Base-by-base conservation (phyloP, 257 asterid species). In the Forsythia suspensa region DNA sequence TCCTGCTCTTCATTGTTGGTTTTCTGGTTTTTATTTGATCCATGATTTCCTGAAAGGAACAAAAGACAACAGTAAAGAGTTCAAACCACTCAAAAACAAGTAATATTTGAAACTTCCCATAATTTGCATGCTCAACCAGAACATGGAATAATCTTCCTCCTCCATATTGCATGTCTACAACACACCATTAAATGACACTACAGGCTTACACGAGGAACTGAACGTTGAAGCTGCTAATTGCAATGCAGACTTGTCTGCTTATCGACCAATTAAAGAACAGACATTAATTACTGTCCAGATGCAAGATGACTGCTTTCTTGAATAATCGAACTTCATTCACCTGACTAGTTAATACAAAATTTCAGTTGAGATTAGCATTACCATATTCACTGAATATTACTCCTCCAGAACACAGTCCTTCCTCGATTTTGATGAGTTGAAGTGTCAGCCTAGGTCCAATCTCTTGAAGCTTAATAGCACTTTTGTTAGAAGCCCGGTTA, bases 391-490 rank as follows among this genome's bases (percentile, higher is more conserved):
- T 84, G 87, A 82, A 87, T 77, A 93, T 89, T 78, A 89, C 80
- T 72, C 85, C 94, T 76, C 98, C 98, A 75, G 92, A 77, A 79
- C 98, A 92, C 78, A 92, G 72, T 77, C 98, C 98, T 88, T 92
- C 94, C 85, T 91, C 96, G 52, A 91, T 72, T 82, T 88, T 90
- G 76, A 87, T 76, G 51, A 92, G 93, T 83, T 90, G 91, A 69
- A 95, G 98, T 0, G 94, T 90, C 97, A 95, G 89, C 85, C 98
- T 86, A 5, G 98, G 98, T 39, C 98, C 97, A 69, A 95, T 79
- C 80, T 95, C 98, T 89, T 95, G 98, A 80, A 95, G 98, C 84
- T 85, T 92, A 81, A 95, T 94, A 10, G 98, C 97, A 70, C 98
- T 95, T 88, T 90, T 91, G 52, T 90, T 89, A 69, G 97, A 75